phyloP scores from a whole-genome alignment of 106 monocot species.

The Dioscorea zingiberensis region DNA sequence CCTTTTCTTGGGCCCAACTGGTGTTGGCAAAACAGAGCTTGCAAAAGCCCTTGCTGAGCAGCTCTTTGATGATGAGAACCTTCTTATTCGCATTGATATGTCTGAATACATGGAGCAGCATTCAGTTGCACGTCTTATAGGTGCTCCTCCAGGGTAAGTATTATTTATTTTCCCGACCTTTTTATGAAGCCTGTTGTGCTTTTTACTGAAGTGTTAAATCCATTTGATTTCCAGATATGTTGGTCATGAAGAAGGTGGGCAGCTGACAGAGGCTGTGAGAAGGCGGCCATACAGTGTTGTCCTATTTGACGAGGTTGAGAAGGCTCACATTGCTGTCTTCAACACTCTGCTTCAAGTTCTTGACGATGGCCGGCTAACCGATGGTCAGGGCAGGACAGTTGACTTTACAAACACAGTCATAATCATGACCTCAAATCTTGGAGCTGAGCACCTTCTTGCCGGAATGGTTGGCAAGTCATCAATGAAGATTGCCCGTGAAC shows the following conservation, averaged over 20 bases:
- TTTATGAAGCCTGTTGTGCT: neutral
- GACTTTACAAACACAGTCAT: slow-evolving; percentile 68
- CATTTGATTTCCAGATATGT: slow-evolving; percentile 33
- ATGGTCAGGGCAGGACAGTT: slow-evolving; percentile 70
- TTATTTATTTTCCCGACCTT: neutral
- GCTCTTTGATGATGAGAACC: slow-evolving; percentile 80
- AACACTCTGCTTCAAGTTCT: slow-evolving; percentile 69
- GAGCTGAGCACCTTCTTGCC: slow-evolving; percentile 63
- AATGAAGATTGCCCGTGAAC: slow-evolving; percentile 39
- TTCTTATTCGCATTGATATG: slow-evolving; percentile 84
- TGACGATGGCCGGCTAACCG: slow-evolving; percentile 65
- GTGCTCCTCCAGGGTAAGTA: slow-evolving; percentile 83
- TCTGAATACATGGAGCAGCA: slow-evolving; percentile 99
- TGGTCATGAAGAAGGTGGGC: slow-evolving; percentile 77
- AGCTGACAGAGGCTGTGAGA: slow-evolving; percentile 59
- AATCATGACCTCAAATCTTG: slow-evolving; percentile 80
- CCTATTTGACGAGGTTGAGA: slow-evolving; percentile 80
- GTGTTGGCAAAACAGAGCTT: slow-evolving; percentile 94
- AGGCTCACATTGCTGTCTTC: slow-evolving; percentile 59
- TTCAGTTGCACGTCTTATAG: slow-evolving; percentile 76
- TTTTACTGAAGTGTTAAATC: neutral
- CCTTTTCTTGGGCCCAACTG: slow-evolving; percentile 82
- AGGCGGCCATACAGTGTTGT: slow-evolving; percentile 63
- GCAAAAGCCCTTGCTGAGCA: slow-evolving; percentile 95
- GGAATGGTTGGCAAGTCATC: slow-evolving; percentile 44